Conservation (phyloP, 129 eudicot genomes). For the Artemisia annua region DNA sequence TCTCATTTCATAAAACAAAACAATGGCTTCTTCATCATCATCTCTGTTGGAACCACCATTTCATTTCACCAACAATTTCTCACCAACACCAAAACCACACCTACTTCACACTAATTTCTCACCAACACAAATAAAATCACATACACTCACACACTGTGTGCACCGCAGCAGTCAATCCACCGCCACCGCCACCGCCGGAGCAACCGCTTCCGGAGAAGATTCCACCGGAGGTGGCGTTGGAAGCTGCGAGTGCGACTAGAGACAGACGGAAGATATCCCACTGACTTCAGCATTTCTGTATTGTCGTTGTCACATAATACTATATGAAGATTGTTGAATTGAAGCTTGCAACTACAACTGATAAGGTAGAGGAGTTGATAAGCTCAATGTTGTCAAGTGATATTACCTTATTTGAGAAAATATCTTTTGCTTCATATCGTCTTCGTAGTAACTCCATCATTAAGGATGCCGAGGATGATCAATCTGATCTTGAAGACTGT, state of each 20-base stretch:
- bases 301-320: not conserved
- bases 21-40: slow-evolving; percentile 23
- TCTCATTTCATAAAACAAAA: too few relatives aligned
- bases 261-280: slow-evolving; percentile 48
- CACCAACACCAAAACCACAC: slow-evolving; percentile 21
- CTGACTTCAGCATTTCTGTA: slow-evolving; percentile 2
- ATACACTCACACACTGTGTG: not conserved
- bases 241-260: slow-evolving; percentile 44
- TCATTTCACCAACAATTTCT: slow-evolving; percentile 29
- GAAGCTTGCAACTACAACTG: slow-evolving; percentile 53
- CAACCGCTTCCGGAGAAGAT: not conserved
- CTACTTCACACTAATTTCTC: slow-evolving; percentile 5
- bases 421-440: slow-evolving; percentile 73
- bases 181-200: slow-evolving; percentile 47
- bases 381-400: slow-evolving; percentile 79
- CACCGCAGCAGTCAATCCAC: slow-evolving; percentile 26
- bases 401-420: slow-evolving; percentile 89
- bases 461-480: slow-evolving; percentile 53
- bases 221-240: slow-evolving; percentile 29
- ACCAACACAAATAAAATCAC: slow-evolving; percentile 4
- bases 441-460: slow-evolving; percentile 49
- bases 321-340: slow-evolving; percentile 60
- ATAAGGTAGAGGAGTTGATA: slow-evolving; percentile 54
- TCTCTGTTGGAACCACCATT: not conserved
- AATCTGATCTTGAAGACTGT: slow-evolving; percentile 65